These are phyloP conservation scores for Heimioporus punctisporus DNA, from an alignment of 1,284 basidiomycete species.

Conservation along the genomic window DNA sequence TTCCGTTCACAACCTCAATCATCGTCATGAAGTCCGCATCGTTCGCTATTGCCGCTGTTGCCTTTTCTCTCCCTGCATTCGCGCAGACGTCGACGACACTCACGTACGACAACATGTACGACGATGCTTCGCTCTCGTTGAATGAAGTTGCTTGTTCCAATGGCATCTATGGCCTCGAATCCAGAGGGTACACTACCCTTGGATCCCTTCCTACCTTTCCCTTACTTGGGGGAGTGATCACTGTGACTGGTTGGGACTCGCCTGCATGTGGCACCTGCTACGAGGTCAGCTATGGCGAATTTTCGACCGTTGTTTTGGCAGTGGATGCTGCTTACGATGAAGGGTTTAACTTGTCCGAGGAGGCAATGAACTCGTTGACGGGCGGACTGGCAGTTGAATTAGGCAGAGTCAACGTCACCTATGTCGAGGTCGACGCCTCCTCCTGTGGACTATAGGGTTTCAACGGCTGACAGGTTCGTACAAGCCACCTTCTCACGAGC, in stretches of 20 bases:
- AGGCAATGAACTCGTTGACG: conserved; percentile 38
- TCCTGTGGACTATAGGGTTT: conserved; percentile 21
- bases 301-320: conserved; percentile 26
- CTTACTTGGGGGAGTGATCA: conserved; percentile 47
- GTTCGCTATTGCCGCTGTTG: conserved; percentile 11
- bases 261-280: conserved; percentile 39
- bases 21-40: conserved; percentile 26
- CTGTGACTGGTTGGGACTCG: conserved; percentile 35
- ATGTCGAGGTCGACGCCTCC: conserved; percentile 23
- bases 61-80: conserved; percentile 15
- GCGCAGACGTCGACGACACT: conserved; percentile 16
- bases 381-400: conserved; percentile 26
- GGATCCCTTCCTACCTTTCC: conserved; percentile 50
- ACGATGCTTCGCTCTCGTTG: conserved; percentile 36
- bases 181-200: conserved; percentile 47
- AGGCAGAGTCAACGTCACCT: conserved; percentile 26
- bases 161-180: conserved; percentile 41
- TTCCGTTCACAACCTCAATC: not conserved
- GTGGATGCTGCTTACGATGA: conserved; percentile 32
- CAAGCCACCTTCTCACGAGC: not conserved
- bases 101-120: conserved; percentile 41
- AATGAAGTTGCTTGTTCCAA: conserved; percentile 50
- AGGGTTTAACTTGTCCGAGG: conserved; percentile 38
- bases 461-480: not conserved
- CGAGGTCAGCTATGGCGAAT: conserved; percentile 28